Evolutionary conservation across 768 basidiomycete genomes (phyloP).

Genomic region (Collybiopsis confluens): DNA sequence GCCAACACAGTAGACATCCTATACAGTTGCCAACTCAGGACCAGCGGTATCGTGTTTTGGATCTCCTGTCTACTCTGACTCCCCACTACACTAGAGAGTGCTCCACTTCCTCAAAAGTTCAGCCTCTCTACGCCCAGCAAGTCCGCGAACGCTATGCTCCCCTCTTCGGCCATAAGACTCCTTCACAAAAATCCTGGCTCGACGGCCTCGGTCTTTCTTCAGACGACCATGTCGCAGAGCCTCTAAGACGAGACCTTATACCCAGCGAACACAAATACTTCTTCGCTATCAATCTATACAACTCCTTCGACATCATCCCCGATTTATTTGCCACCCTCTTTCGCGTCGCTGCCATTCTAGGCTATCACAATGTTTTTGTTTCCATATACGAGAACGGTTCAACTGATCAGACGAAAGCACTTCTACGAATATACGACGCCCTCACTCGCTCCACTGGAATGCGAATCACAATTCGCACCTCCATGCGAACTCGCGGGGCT

Average conservation of each 20-base stretch:
- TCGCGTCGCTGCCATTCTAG: slow-evolving; percentile 84
- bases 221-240: slow-evolving; percentile 37
- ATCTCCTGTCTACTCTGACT: slow-evolving; percentile 81
- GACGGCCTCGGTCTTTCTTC: slow-evolving; percentile 42
- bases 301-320: slow-evolving; percentile 98
- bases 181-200: slow-evolving; percentile 57
- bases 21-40: slow-evolving; percentile 75
- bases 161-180: slow-evolving; percentile 73
- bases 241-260: slow-evolving; percentile 32
- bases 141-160: slow-evolving; percentile 80
- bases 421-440: slow-evolving; percentile 92
- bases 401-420: slow-evolving; percentile 96
- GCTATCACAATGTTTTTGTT: slow-evolving; percentile 97
- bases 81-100: slow-evolving; percentile 94
- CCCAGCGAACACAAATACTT: slow-evolving; percentile 91
- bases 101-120: slow-evolving; percentile 60
- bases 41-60: slow-evolving; percentile 82
- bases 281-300: slow-evolving; percentile 99
- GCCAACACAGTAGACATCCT: slow-evolving; percentile 54
- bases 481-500: slow-evolving; percentile 86
- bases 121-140: slow-evolving; percentile 82
- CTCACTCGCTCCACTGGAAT: slow-evolving; percentile 86
- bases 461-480: slow-evolving; percentile 89
- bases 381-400: slow-evolving; percentile 99
- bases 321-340: slow-evolving; percentile 97